phyloP scores from a whole-genome alignment of 371 early-diverging fungal species.

The Phascolomyces articulosus region DNA sequence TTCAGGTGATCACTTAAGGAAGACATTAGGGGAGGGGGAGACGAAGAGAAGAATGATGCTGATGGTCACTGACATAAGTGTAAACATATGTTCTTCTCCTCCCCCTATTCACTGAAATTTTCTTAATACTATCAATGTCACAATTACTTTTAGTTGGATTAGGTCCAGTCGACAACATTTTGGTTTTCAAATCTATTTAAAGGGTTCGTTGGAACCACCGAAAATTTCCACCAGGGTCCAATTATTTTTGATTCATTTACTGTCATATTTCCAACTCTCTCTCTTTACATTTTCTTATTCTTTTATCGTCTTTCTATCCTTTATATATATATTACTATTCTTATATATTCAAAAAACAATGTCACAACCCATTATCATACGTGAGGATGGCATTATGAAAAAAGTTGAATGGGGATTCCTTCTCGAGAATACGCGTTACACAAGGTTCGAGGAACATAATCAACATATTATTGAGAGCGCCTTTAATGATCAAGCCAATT shows the following conservation, averaged over 20 bases:
- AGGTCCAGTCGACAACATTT: background rate
- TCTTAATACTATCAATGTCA: no score
- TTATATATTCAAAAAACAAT: background rate
- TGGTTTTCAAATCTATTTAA: background rate
- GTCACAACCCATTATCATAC: background rate
- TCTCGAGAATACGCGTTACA: conserved; percentile 49
- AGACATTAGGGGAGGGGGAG: no score
- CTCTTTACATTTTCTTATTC: background rate
- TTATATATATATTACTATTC: background rate
- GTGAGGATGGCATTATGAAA: background rate
- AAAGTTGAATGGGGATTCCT: conserved; percentile 48
- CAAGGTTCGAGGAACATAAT: conserved; percentile 40
- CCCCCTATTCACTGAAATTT: no score
- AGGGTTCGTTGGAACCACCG: background rate
- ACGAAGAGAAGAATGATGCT: background rate
- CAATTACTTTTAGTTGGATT: no score
- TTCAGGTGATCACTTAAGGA: background rate
- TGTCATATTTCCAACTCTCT: background rate
- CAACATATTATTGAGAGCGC: conserved; percentile 38
- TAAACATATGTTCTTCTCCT: no score
- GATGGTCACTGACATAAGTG: no score
- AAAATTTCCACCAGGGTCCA: background rate
- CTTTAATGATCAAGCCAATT: conserved; percentile 25
- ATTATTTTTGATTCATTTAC: background rate
- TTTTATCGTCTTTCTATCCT: background rate